phyloP scores from a whole-genome alignment of 1,284 basidiomycete species.

The Cerrena zonata region DNA sequence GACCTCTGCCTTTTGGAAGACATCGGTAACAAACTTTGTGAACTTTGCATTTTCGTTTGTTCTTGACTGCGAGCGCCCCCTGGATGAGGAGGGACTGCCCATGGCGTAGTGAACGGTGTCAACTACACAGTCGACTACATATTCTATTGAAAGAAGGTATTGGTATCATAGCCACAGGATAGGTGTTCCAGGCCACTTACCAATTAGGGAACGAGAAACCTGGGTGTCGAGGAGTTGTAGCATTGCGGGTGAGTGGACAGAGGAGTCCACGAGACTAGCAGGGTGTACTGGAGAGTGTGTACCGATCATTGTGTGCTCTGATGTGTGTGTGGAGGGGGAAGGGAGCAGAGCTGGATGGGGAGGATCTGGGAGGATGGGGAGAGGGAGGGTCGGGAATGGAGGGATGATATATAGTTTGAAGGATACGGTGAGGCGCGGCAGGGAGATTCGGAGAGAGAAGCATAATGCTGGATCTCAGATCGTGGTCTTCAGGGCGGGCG shows the following conservation, averaged over 20 bases:
- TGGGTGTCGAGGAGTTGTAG: slow-evolving; percentile 59
- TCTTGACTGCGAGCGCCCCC: slow-evolving; percentile 40
- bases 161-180: background rate
- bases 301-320: background rate
- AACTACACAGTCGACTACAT: slow-evolving; percentile 57
- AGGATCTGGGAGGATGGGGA: background rate
- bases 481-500: background rate
- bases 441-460: background rate
- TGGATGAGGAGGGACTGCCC: slow-evolving; percentile 51
- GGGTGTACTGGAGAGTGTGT: slow-evolving; percentile 1
- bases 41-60: slow-evolving; percentile 51
- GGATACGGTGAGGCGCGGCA: slow-evolving; percentile 1
- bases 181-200: slow-evolving; percentile 35
- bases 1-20: slow-evolving; percentile 63
- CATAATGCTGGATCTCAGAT: background rate
- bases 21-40: slow-evolving; percentile 53
- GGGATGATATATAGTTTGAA: slow-evolving; percentile 3
- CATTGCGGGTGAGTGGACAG: slow-evolving; percentile 54
- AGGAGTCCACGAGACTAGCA: slow-evolving; percentile 59
- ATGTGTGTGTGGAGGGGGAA: background rate
- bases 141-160: slow-evolving; percentile 44
- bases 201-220: slow-evolving; percentile 51
- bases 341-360: background rate
- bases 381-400: too few relatives aligned
- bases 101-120: slow-evolving; percentile 72